Evolutionary conservation across 2,329 filamentous ascomycete species (phyloP), one percentile per base, ranked within the genome.

Genomic region (Ceratocystis eucalypticola): DNA sequence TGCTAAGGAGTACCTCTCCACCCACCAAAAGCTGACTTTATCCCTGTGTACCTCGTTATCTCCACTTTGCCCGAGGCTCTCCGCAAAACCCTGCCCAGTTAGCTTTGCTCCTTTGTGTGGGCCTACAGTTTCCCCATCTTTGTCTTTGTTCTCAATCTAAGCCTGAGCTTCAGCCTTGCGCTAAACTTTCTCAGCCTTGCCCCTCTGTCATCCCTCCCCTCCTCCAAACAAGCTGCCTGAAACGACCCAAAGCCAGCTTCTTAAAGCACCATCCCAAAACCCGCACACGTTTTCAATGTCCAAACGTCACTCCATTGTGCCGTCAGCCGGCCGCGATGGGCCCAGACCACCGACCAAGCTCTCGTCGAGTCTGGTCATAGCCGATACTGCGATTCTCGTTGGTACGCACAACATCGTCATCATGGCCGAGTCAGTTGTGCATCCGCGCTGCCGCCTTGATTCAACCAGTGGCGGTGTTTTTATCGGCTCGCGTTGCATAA

Each of bases 341-440:
- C 83, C 84, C 1, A 84, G 82, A 71, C 81, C 84, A 0, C 85
- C 85, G 1, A 81, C 85, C 63, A 80, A 82, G 71, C 82, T 88
- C 73, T 83, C 84, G 20, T 82, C 82, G 0, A 80, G 80, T 20
- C 76, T 86, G 66, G 80, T 79, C 37, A 85, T 88, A 67, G 82
- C 84, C 72, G 84, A 87, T 70, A 81, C 81, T 67, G 84, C 85
- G 10, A 76, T 83, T 20, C 77, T 88, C 20, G 84, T 79, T 20
- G 94, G 94, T 69, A 85, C 83, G 1, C 83, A 95, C 73, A 86
- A 85, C 1, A 89, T 99, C 69, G 87, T 84, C 57, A 85, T 97
- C 69, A 87, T 87, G 66, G 81, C 88, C 28, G 86, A 91, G 72
- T 87, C 85, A 2, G 83, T 96, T 5, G 77, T 99, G n/a, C 93